These are phyloP conservation scores for Arctium lappa DNA, from an alignment of 129 eudicot genomes.

Conservation along the genomic window DNA sequence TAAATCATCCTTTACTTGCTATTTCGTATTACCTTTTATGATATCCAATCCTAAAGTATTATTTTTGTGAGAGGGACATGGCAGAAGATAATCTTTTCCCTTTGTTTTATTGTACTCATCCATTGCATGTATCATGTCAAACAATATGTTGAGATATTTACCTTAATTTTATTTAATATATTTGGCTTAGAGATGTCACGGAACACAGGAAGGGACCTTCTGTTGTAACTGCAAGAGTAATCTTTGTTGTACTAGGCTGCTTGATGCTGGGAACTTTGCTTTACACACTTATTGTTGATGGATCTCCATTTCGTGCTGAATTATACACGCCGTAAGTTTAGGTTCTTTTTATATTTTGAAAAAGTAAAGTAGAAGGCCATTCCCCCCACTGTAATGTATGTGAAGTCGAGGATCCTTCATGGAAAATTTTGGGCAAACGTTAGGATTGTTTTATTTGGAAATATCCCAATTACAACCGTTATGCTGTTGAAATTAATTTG, in stretches of 20 bases:
- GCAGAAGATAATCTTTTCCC: not conserved
- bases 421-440: too few species aligned
- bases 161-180: slow-evolving; percentile 2
- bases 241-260: slow-evolving; percentile 56
- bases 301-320: slow-evolving; percentile 55
- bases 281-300: slow-evolving; percentile 51
- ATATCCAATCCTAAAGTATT: not conserved
- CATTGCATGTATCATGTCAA: not conserved
- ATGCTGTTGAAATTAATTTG: too few species aligned
- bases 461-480: too few species aligned
- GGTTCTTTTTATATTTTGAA: not conserved
- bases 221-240: slow-evolving; percentile 46
- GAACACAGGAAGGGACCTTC: slow-evolving; percentile 40
- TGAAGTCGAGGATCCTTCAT: too few species aligned
- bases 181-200: slow-evolving; percentile 34
- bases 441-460: too few species aligned
- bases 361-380: not conserved
- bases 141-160: not conserved
- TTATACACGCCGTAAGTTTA: slow-evolving; percentile 60
- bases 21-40: not conserved
- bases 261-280: slow-evolving; percentile 65
- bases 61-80: not conserved
- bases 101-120: not conserved
- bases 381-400: not conserved
- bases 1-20: not conserved